Evolutionary conservation across 352 stramenopile genomes (phyloP).

Genomic region (Sclerospora graminicola): DNA sequence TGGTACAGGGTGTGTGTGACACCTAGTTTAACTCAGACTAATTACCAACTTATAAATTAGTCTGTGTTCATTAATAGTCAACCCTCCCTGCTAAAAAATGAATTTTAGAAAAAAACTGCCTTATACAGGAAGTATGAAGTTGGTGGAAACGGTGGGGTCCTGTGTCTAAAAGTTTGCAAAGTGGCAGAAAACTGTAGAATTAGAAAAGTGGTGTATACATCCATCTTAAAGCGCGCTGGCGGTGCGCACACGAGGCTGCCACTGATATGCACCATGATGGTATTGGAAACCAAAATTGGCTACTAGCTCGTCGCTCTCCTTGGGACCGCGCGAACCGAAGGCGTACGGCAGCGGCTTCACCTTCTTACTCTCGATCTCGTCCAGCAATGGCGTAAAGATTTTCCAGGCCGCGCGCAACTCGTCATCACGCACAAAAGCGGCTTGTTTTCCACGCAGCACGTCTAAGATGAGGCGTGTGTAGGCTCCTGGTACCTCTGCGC

Average conservation of each 20-base stretch:
- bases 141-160: no score
- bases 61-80: no score
- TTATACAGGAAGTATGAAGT: no score
- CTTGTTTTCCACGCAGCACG: slow-evolving; percentile 92
- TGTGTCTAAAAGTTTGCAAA: no score
- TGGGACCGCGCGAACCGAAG: slow-evolving; percentile 89
- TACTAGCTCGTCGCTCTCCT: slow-evolving; percentile 80
- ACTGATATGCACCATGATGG: slow-evolving; percentile 69
- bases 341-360: slow-evolving; percentile 89
- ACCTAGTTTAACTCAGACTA: no score
- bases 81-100: no score
- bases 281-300: slow-evolving; percentile 64
- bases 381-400: slow-evolving; percentile 97
- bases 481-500: slow-evolving; percentile 89
- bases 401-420: slow-evolving; percentile 94
- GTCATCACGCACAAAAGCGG: slow-evolving; percentile 95
- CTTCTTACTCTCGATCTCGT: slow-evolving; percentile 91
- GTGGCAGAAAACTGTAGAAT: no score
- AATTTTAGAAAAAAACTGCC: no score
- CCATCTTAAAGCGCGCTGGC: slow-evolving; percentile 45
- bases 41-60: no score
- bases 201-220: no score
- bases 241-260: slow-evolving; percentile 33
- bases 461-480: slow-evolving; percentile 98
- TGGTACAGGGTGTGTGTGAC: no score